phyloP scores from a whole-genome alignment of 2,329 filamentous ascomycete species.

The Colletotrichum eremochloae region DNA sequence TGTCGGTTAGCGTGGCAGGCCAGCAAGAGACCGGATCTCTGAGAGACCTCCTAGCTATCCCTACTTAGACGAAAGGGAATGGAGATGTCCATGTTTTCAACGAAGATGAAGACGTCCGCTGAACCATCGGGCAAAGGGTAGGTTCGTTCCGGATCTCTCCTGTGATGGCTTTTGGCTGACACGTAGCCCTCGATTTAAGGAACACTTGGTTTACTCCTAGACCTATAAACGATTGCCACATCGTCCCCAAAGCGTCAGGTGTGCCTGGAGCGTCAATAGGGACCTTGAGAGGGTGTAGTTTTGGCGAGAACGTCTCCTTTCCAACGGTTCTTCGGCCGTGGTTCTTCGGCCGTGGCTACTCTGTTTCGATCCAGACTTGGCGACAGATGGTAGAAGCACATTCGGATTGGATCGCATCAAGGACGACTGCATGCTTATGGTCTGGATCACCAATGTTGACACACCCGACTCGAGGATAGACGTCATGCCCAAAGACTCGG shows the following conservation, averaged over 20 bases:
- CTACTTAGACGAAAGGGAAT: not conserved
- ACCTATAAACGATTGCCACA: slow-evolving; percentile 42
- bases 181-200: not conserved
- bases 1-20: slow-evolving; percentile 3
- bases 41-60: not conserved
- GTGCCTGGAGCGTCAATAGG: slow-evolving; percentile 37
- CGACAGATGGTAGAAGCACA: slow-evolving; percentile 16
- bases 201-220: slow-evolving; percentile 11
- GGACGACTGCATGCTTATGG: slow-evolving; percentile 24
- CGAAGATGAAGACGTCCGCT: not conserved
- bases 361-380: not conserved
- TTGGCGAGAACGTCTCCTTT: not conserved
- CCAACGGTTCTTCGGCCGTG: slow-evolving; percentile 3
- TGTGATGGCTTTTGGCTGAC: not conserved
- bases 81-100: not conserved
- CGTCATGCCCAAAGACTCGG: not conserved
- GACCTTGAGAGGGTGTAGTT: not conserved
- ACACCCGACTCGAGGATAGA: not conserved
- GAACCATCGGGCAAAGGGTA: not conserved
- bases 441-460: slow-evolving; percentile 15
- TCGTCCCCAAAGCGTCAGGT: slow-evolving; percentile 33
- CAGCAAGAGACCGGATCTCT: not conserved
- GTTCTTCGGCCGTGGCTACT: not conserved
- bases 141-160: not conserved
- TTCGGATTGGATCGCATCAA: slow-evolving; percentile 37